Evolutionary conservation across 1,284 basidiomycete species (phyloP).

Genomic region (Tilletia horrida): DNA sequence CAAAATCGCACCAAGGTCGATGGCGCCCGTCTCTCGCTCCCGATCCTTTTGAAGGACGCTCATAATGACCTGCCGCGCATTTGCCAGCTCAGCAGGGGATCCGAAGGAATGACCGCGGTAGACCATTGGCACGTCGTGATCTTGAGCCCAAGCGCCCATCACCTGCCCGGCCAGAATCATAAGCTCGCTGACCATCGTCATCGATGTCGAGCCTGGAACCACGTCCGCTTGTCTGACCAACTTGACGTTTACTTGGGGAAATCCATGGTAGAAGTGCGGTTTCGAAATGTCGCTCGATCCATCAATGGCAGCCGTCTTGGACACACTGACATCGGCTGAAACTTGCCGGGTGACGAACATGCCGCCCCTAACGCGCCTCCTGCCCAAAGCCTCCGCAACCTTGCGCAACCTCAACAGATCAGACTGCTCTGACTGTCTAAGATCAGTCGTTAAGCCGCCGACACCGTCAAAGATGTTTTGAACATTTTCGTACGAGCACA

Average conservation of each 20-base stretch:
- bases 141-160: slow-evolving; percentile 69
- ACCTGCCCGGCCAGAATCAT: slow-evolving; percentile 80
- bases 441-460: slow-evolving; percentile 21
- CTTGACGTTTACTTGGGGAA: slow-evolving; percentile 29
- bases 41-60: background rate
- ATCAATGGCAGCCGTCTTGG: slow-evolving; percentile 18
- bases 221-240: background rate
- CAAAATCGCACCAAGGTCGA: background rate
- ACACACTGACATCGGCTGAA: background rate
- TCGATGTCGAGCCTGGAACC: slow-evolving; percentile 18
- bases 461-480: slow-evolving; percentile 43
- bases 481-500: slow-evolving; percentile 69
- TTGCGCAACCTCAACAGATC: slow-evolving; percentile 58
- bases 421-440: slow-evolving; percentile 34
- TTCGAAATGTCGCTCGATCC: background rate
- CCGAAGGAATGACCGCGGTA: slow-evolving; percentile 63
- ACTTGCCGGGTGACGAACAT: background rate
- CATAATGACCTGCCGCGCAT: background rate
- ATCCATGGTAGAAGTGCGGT: slow-evolving; percentile 39
- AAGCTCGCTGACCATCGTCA: slow-evolving; percentile 68
- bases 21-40: background rate
- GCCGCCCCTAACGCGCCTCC: slow-evolving; percentile 18
- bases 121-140: slow-evolving; percentile 66
- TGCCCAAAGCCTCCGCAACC: slow-evolving; percentile 45
- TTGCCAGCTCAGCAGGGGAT: background rate